These are phyloP conservation scores for Phytophthora cactorum DNA, from an alignment of 352 stramenopile species.

Conservation along the genomic window DNA sequence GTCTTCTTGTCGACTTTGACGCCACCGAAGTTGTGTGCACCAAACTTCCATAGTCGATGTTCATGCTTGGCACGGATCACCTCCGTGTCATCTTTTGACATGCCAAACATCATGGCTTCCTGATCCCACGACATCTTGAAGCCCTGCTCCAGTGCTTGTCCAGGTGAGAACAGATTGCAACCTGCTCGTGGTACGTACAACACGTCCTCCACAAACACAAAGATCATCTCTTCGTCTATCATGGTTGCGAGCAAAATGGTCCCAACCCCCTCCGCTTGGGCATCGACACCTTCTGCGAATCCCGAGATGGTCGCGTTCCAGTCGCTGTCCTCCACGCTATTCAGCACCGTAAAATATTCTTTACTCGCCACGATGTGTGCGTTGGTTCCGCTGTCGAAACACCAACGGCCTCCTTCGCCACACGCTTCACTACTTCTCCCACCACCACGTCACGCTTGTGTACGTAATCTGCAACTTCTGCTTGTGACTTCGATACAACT, in stretches of 20 bases:
- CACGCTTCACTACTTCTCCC: neutral
- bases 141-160: slow-evolving; percentile 13
- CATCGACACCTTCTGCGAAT: slow-evolving; percentile 9
- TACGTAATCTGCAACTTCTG: no score
- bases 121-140: slow-evolving; percentile 23
- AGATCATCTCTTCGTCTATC: slow-evolving; percentile 24
- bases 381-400: slow-evolving; percentile 24
- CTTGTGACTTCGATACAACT: no score
- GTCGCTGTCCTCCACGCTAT: slow-evolving; percentile 21
- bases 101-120: slow-evolving; percentile 8
- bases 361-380: slow-evolving; percentile 21
- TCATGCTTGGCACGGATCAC: slow-evolving; percentile 4
- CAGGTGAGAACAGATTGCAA: slow-evolving; percentile 23
- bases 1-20: neutral
- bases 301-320: slow-evolving; percentile 15
- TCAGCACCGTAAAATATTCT: slow-evolving; percentile 20
- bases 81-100: slow-evolving; percentile 14
- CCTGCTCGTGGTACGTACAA: slow-evolving; percentile 17
- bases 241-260: slow-evolving; percentile 11
- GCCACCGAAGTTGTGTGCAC: slow-evolving; percentile 12
- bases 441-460: slow-evolving; percentile 9
- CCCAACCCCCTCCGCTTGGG: slow-evolving; percentile 19
- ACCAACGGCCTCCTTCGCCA: slow-evolving; percentile 10
- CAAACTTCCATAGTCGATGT: slow-evolving; percentile 18
- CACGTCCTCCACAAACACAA: slow-evolving; percentile 12